Base-by-base conservation (phyloP, 2,329 filamentous ascomycete genomes). In the Fusarium dimerum region DNA sequence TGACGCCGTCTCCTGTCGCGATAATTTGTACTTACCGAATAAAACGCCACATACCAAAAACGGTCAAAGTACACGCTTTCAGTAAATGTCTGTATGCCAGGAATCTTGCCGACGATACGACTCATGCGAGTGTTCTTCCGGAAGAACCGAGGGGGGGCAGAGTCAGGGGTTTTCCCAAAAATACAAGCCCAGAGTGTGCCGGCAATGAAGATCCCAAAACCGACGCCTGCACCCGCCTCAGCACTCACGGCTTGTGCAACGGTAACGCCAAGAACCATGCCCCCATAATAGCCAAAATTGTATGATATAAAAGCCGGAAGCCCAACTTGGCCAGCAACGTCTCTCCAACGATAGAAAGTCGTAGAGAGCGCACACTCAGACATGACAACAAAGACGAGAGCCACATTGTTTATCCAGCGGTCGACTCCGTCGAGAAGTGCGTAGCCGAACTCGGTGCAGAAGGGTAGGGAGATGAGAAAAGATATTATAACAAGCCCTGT, bases 391-490 rank as follows among this genome's bases (percentile, higher is more conserved):
- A 84, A 79, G 45, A 83, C 74, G 17, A 84, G 62, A 15, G 75
- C 71, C 6, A 81, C 72, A 56, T 83, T 79, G 62, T 81, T 84
- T 53, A 80, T 73, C 80, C 80, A 84, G 3, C 75, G 68, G 48
- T 84, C 81, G 13, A 84, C 73, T 1, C 79, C 81, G 26, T 78
- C 75, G 3, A 84, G 71, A 0, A 83, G 72, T 51, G 81, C 78
- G 62, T 79, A 83, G 5, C 81, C 81, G 38, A 84, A 82, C 49
- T 82, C 73, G 0, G 81, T 83, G 65, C 80, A 82, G 62, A 82
- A 84, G 0, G 79, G 78, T 10, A 84, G 63, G 29, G 77, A 83
- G 60, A 83, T 68, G 13, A 82, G 71, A 58, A 83, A 82, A 0
- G 76, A 82, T 13, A 78, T 15, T 1, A 81, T 43, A 17, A 77